Evolutionary conservation across 2,329 filamentous ascomycete genomes (phyloP), one percentile per base, ranked within the genome.

Genomic region (Alternaria tenuissima): DNA sequence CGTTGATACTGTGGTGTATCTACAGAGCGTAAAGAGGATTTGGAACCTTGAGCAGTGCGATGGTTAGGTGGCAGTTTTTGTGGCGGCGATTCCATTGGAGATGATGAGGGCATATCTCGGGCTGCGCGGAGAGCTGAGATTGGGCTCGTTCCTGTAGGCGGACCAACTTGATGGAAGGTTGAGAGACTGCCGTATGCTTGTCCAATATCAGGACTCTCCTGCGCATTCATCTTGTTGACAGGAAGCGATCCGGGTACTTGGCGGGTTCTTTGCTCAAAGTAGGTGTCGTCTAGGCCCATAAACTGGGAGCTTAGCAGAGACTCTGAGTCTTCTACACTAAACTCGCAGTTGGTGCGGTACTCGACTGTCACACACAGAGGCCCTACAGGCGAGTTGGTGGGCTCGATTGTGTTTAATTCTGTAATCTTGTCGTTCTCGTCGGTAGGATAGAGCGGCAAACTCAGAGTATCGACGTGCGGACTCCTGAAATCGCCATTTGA

Each of bases 271-370:
- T 93, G 93, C 62, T 88, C 88, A 76, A 96, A 96, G 72, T 92
- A 92, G 61, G 92, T 88, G 74, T 97, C 93, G 74, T 97, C 94
- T 38, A 93, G 87, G 14, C 92, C 93, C 87, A 97, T 93, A 74
- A 98, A 97, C 32, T 93, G 90, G 14, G 94, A 97, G 80, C 94
- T 97, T 43, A 98, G 81, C 8, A 98, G 81, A 5, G 94, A 90
- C 79, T 98, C 95, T 0, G 93, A 91, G 78, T 97, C 93, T 70
- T 96, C 94, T 39, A 98, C 88, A 46, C 91, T 89, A 78, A 99
- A 97, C 71, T 91, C 93, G 81, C 92, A 96, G 73, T 95, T 93
- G 59, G 88, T 91, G 64, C 95, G 90, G 79, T 96, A 97, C 11
- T 89, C 88, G 30, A 97, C 92, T 38, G 90, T 88, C 52, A 94